These are phyloP conservation scores for Leccinellum albellum DNA, from an alignment of 768 basidiomycete species.

Conservation along the genomic window DNA sequence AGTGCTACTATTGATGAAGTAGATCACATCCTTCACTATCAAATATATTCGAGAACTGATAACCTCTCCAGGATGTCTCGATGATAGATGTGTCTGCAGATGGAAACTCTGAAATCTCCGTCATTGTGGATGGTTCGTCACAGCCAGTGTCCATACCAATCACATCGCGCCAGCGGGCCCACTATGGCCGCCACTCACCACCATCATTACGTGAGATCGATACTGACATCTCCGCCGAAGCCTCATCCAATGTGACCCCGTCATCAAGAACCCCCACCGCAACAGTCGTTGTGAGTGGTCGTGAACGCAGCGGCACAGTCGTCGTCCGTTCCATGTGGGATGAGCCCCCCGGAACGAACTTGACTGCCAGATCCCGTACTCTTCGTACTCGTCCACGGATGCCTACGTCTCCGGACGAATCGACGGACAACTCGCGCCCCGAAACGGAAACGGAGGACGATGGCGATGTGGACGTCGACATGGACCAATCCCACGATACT, in stretches of 20 bases:
- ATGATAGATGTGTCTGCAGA: conserved; percentile 28
- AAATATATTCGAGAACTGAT: conserved; percentile 4
- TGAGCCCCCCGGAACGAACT: conserved; percentile 20
- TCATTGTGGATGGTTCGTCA: conserved; percentile 20
- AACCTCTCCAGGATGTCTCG: conserved; percentile 30
- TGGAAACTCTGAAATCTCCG: conserved; percentile 18
- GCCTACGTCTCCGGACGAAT: conserved; percentile 39
- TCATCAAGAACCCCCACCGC: conserved; percentile 59
- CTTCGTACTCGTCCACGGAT: conserved; percentile 30
- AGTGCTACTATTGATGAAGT: conserved; percentile 24
- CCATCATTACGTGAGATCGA: conserved; percentile 43
- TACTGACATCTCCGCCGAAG: conserved; percentile 59
- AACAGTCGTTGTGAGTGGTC: conserved; percentile 50
- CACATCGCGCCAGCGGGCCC: conserved; percentile 17
- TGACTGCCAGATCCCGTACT: conserved; percentile 29
- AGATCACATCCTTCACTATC: conserved; percentile 9
- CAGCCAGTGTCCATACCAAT: conserved; percentile 17
- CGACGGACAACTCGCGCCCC: conserved; percentile 51
- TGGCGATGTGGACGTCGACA: conserved; percentile 51
- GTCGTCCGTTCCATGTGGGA: conserved; percentile 67
- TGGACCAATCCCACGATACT: conserved; percentile 39
- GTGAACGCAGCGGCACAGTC: conserved; percentile 75
- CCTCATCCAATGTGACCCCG: conserved; percentile 58
- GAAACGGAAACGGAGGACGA: conserved; percentile 82
- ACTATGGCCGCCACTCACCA: conserved; percentile 19